A percentile compares a stretch with the other conserved stretches of the same genome.
Evolutionary conservation across 345 rosid genomes (phyloP).

Genomic region (thale cress (Arabidopsis thaliana)): DNA sequence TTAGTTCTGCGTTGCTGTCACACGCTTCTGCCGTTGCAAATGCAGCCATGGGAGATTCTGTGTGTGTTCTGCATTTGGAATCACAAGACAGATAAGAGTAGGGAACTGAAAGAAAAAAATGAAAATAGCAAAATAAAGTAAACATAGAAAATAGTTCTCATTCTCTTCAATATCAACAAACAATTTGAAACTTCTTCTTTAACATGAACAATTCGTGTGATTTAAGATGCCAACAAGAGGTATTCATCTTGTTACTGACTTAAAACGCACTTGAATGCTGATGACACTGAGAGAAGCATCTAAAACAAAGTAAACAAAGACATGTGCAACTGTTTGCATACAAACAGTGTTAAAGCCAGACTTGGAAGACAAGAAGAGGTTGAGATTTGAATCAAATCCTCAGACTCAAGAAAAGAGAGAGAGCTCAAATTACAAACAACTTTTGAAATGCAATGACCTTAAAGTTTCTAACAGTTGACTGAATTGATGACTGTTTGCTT

Average conservation of each 20-base stretch:
- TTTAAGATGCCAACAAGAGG: constrained; percentile 15
- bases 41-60: constrained; percentile 52
- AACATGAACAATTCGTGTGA: not conserved
- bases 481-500: too few species aligned
- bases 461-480: not conserved
- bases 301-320: not conserved
- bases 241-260: not conserved
- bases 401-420: constrained; percentile 19
- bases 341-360: not conserved
- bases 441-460: not conserved
- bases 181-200: not conserved
- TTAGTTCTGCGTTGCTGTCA: constrained; percentile 66
- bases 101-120: not conserved
- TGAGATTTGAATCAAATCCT: not conserved
- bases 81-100: not conserved
- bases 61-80: constrained; percentile 26
- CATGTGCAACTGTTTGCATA: not conserved
- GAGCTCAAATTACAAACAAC: not conserved
- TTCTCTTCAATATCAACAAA: not conserved
- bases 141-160: constrained; percentile 5
- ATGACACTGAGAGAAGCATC: not conserved
- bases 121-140: not conserved
- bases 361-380: not conserved
- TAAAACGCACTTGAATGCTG: not conserved
- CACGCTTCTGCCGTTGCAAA: constrained; percentile 86